These are phyloP conservation scores for Aspergillus unguis DNA, from an alignment of 2,329 filamentous ascomycete species.

Conservation along the genomic window DNA sequence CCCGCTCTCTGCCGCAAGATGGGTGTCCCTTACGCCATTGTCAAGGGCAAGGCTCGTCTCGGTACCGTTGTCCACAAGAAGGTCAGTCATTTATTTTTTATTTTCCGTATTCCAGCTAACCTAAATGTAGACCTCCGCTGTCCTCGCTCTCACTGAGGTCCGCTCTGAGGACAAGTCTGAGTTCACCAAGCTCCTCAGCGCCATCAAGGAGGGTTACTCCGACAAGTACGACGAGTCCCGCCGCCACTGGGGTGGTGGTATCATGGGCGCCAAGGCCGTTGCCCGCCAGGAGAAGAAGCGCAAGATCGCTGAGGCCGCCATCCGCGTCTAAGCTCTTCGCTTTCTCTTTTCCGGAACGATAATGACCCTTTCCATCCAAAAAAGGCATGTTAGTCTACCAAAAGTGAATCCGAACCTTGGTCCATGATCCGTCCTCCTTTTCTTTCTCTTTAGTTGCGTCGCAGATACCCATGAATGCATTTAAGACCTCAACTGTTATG, in stretches of 20 bases:
- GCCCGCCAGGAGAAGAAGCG: constrained; percentile 76
- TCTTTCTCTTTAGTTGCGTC: constrained; percentile 18
- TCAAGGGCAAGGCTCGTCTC: constrained; percentile 99
- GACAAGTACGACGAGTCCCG: constrained; percentile 91
- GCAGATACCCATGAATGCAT: constrained; percentile 44
- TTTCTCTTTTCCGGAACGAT: constrained; percentile 20
- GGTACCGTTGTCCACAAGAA: constrained; percentile 99
- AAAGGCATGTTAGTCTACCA: constrained; percentile 22
- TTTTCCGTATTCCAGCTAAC: constrained; percentile 21
- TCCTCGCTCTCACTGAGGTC: constrained; percentile 93
- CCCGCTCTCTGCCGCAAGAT: constrained; percentile 99
- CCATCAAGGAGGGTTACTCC: constrained; percentile 97
- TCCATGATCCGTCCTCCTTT: constrained; percentile 18
- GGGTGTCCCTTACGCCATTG: constrained; percentile 97
- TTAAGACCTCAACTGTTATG: constrained; percentile 21
- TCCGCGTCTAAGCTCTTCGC: constrained; percentile 80
- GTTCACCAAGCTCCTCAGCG: constrained; percentile 91
- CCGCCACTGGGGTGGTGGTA: constrained; percentile 98
- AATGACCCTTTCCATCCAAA: constrained; percentile 16
- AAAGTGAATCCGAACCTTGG: constrained; percentile 26
- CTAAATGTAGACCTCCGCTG: constrained; percentile 75
- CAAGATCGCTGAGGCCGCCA: constrained; percentile 88
- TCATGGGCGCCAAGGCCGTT: constrained; percentile 95
- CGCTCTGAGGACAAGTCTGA: constrained; percentile 97
- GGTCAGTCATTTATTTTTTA: constrained; percentile 49